A percentile compares a stretch with the other conserved stretches of the same genome.
phyloP scores from a whole-genome alignment of 345 rosid species.

The Lagerstroemia speciosa region DNA sequence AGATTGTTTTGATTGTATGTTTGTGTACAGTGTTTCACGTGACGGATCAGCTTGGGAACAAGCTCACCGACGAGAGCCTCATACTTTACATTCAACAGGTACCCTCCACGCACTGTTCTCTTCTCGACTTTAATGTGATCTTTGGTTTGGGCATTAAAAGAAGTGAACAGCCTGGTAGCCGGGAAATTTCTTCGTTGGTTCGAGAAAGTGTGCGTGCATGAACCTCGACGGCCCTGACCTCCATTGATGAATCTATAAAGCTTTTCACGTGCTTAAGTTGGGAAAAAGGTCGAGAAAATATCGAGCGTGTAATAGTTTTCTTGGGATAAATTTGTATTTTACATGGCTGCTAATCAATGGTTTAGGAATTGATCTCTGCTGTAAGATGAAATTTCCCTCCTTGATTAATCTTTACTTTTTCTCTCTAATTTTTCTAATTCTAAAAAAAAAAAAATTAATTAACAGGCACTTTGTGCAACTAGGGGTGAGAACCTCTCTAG shows the following conservation, averaged over 20 bases:
- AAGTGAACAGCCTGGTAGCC: neutral
- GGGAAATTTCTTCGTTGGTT: neutral
- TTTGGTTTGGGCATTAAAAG: neutral
- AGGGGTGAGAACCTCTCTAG: conserved; percentile 32
- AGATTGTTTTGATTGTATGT: neutral
- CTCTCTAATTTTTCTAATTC: conserved; percentile 1
- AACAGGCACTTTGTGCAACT: conserved; percentile 57
- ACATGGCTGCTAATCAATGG: neutral
- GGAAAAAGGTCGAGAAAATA: too few species aligned
- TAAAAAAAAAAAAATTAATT: neutral
- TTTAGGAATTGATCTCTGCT: neutral
- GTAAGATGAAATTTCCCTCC: neutral
- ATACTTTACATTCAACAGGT: conserved; percentile 40
- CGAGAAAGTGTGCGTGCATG: neutral
- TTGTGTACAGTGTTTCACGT: conserved; percentile 33
- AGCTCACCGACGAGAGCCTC: conserved; percentile 32
- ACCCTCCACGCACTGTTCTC: neutral
- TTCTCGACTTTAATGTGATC: neutral
- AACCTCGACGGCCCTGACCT: neutral
- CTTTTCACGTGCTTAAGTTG: too few species aligned
- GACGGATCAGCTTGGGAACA: conserved; percentile 36
- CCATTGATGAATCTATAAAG: too few species aligned
- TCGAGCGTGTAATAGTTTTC: too few species aligned
- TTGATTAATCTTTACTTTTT: neutral
- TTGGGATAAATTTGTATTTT: neutral